phyloP scores from a whole-genome alignment of 805 yeast species.

The Ascoidea rubescens region DNA sequence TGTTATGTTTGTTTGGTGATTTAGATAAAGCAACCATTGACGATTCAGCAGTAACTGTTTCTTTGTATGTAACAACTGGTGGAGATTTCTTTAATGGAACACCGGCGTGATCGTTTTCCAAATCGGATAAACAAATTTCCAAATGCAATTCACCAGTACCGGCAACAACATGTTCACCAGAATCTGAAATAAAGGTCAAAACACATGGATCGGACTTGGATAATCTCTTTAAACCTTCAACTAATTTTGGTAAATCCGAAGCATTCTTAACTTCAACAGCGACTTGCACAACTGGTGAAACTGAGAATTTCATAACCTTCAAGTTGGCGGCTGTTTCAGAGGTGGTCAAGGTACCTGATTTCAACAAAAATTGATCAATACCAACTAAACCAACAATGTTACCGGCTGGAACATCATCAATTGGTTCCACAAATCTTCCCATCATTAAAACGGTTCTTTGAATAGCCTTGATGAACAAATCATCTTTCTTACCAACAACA shows the following conservation, averaged over 20 bases:
- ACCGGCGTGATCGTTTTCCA: constrained; percentile 99
- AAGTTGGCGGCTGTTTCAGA: constrained; percentile 94
- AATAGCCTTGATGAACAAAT: constrained; percentile 89
- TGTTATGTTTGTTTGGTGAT: constrained; percentile 99
- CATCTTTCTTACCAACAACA: constrained; percentile 96
- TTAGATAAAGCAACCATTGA: constrained; percentile 93
- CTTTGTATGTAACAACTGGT: constrained; percentile 98
- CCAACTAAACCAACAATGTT: constrained; percentile 99
- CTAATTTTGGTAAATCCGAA: constrained; percentile 97
- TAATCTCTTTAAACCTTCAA: constrained; percentile 99
- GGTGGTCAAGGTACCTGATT: constrained; percentile 98
- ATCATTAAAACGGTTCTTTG: constrained; percentile 99
- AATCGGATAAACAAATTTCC: constrained; percentile 93
- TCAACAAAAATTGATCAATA: constrained; percentile 98
- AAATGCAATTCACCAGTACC: constrained; percentile 99
- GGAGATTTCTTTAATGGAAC: constrained; percentile 95
- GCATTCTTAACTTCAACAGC: constrained; percentile 99
- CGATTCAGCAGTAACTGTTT: constrained; percentile 89
- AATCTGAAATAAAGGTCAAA: constrained; percentile 68
- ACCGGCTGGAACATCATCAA: constrained; percentile 99
- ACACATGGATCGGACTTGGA: constrained; percentile 99
- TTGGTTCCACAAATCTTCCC: constrained; percentile 98
- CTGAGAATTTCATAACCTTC: constrained; percentile 99
- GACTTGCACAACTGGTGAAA: constrained; percentile 98
- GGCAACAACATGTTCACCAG: constrained; percentile 99